A percentile compares a stretch with the other conserved stretches of the same genome.
Conservation (phyloP, 2,329 filamentous ascomycete genomes). For the Capronia epimyces region DNA sequence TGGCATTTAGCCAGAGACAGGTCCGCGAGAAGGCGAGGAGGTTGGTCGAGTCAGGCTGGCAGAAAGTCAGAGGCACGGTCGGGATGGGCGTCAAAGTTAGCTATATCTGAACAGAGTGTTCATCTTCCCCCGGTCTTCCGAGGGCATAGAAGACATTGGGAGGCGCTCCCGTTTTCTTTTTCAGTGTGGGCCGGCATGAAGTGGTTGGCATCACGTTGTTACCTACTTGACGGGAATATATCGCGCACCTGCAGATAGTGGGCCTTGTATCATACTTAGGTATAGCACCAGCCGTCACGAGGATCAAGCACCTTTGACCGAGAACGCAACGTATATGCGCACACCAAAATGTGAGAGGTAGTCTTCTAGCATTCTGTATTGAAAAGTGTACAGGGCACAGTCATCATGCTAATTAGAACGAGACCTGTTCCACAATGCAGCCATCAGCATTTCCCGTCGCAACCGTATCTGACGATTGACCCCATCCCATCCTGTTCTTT, state of each 20-base stretch:
- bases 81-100: slow-evolving; percentile 97
- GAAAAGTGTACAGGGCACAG: background rate
- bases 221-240: background rate
- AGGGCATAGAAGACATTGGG: background rate
- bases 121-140: background rate
- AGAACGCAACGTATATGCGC: too few species aligned
- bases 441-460: too few species aligned
- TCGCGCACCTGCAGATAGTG: too few species aligned
- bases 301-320: too few species aligned
- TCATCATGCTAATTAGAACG: background rate
- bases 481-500: too few species aligned
- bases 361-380: too few species aligned
- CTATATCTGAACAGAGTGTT: slow-evolving; percentile 58
- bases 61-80: slow-evolving; percentile 74
- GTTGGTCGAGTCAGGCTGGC: slow-evolving; percentile 65
- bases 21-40: slow-evolving; percentile 68
- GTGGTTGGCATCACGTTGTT: background rate
- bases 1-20: slow-evolving; percentile 69
- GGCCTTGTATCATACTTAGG: too few species aligned
- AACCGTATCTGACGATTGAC: too few species aligned
- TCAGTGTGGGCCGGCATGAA: background rate
- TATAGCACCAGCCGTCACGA: too few species aligned
- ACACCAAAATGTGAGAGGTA: too few species aligned
- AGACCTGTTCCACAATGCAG: background rate
- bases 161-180: background rate